These are phyloP conservation scores for Geotrichum reessii DNA, from an alignment of 1,139 yeast genomes.

Conservation along the genomic window DNA sequence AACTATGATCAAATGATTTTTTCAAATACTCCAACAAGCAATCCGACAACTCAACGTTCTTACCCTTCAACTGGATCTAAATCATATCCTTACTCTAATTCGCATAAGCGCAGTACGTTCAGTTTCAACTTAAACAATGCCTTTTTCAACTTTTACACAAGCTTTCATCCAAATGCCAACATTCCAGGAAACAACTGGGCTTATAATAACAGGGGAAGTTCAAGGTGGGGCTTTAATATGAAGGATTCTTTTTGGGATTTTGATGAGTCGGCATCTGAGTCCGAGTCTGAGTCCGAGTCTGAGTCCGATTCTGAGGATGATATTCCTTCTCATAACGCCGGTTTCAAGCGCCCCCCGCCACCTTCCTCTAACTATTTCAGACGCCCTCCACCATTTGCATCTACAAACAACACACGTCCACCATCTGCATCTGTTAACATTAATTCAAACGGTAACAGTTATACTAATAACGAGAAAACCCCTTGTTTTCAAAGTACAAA, in stretches of 20 bases:
- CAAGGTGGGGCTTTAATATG: background rate
- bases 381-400: background rate
- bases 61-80: background rate
- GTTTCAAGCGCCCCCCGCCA: background rate
- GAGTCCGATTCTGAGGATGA: no score
- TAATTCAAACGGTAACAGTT: no score
- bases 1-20: slow-evolving; percentile 10
- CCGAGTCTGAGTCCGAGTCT: background rate
- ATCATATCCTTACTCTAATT: background rate
- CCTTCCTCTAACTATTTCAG: background rate
- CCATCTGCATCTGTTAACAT: no score
- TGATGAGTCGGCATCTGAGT: background rate
- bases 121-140: slow-evolving; percentile 42
- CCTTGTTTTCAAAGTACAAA: slow-evolving; percentile 14
- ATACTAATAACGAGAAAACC: background rate
- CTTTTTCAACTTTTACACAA: slow-evolving; percentile 40
- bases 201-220: no score
- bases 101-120: no score
- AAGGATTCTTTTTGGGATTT: background rate
- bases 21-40: background rate
- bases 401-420: no score
- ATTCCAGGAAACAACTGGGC: background rate
- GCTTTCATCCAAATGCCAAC: background rate
- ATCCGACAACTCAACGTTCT: background rate
- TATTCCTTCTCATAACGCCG: background rate